Percentiles rank a stretch among this genome's conserved stretches.
Evolutionary conservation across 768 basidiomycete genomes (phyloP).

Genomic region (Termitomyces eurrhizus): DNA sequence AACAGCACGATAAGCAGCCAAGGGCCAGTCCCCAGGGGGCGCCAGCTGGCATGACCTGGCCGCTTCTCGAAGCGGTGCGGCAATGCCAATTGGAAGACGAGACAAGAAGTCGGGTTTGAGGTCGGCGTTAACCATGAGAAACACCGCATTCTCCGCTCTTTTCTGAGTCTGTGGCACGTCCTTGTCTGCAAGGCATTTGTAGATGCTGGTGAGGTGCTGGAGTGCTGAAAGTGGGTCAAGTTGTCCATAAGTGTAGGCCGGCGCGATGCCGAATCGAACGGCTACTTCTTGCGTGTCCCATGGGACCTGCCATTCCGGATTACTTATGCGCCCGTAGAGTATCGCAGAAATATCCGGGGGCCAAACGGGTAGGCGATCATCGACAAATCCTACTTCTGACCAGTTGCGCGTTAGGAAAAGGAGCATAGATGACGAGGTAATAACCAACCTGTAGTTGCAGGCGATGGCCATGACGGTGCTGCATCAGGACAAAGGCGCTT

Average conservation of each 20-base stretch:
- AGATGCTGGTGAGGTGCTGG: constrained; percentile 51
- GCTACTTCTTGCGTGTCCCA: constrained; percentile 47
- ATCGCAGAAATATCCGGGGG: constrained; percentile 75
- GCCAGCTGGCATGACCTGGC: constrained; percentile 78
- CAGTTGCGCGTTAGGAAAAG: not conserved
- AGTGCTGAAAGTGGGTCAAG: constrained; percentile 54
- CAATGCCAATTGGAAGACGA: constrained; percentile 62
- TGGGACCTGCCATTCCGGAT: constrained; percentile 65
- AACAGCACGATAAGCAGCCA: constrained; percentile 63
- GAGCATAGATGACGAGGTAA: not conserved
- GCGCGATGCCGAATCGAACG: constrained; percentile 41
- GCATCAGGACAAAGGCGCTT: constrained; percentile 70
- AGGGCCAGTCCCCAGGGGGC: constrained; percentile 71
- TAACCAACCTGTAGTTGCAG: constrained; percentile 37
- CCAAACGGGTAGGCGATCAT: constrained; percentile 71
- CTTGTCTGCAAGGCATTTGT: constrained; percentile 55
- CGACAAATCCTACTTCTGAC: constrained; percentile 45
- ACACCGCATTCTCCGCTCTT: constrained; percentile 64
- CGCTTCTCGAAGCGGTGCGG: constrained; percentile 80
- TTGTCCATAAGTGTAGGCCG: constrained; percentile 60
- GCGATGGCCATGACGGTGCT: constrained; percentile 55
- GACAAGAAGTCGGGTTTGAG: constrained; percentile 47
- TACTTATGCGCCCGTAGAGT: constrained; percentile 55
- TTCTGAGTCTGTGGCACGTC: constrained; percentile 48
- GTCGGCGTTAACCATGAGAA: constrained; percentile 46